Conservation (phyloP, 148 eudicot species). For the Cornus suecica region DNA sequence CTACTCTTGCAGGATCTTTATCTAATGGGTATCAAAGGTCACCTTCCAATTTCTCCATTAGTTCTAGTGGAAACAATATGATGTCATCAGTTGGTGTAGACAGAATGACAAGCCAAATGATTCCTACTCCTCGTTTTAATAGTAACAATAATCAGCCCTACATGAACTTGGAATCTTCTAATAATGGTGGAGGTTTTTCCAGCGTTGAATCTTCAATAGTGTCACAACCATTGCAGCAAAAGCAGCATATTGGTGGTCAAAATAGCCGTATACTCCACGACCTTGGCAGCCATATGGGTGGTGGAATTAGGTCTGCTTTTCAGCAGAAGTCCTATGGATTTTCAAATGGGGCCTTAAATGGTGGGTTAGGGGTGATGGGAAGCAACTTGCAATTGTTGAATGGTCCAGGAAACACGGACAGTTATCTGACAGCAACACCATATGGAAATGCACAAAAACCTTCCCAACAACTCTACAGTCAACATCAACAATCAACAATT, state of each 20-base stretch:
- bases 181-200: conserved; percentile 46
- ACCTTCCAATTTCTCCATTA: conserved; percentile 46
- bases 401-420: conserved; percentile 64
- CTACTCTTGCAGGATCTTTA: conserved; percentile 50
- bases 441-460: conserved; percentile 53
- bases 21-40: conserved; percentile 72
- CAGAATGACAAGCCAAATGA: conserved; percentile 86
- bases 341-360: conserved; percentile 51
- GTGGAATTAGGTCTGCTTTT: conserved; percentile 57
- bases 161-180: conserved; percentile 47
- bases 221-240: conserved; percentile 59
- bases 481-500: conserved; percentile 51
- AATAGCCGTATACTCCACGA: conserved; percentile 70
- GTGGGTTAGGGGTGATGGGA: conserved; percentile 53
- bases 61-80: conserved; percentile 51
- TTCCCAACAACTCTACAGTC: conserved; percentile 55
- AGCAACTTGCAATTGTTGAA: conserved; percentile 52
- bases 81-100: conserved; percentile 50
- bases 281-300: conserved; percentile 61
- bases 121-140: conserved; percentile 89
- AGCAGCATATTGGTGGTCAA: conserved; percentile 56
- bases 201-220: conserved; percentile 47
- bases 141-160: conserved; percentile 43
- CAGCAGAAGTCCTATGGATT: conserved; percentile 55
- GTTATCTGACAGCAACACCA: conserved; percentile 41